These are phyloP conservation scores for Phaseolus coccineus DNA, from an alignment of 331 rosid genomes.

Conservation along the genomic window DNA sequence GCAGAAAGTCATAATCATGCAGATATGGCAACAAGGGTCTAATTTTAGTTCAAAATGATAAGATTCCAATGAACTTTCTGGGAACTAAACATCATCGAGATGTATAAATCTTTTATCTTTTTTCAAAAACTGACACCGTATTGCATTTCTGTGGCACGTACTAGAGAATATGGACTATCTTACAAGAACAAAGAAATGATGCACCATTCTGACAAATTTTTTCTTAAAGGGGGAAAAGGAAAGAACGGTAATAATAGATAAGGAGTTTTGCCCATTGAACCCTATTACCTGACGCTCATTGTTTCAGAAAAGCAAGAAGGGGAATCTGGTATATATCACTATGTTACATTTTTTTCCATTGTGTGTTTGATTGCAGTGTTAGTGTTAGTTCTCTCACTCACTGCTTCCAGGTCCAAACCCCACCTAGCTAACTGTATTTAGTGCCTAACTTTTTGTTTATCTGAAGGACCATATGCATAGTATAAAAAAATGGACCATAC, in stretches of 20 bases:
- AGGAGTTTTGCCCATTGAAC: constrained; percentile 15
- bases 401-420: constrained; percentile 18
- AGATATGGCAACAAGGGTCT: neutral
- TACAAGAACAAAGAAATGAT: constrained; percentile 12
- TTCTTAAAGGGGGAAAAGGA: neutral
- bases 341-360: constrained; percentile 26
- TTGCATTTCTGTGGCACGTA: neutral
- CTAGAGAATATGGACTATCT: neutral
- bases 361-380: constrained; percentile 32
- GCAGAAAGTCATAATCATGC: neutral
- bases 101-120: neutral
- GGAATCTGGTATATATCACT: constrained; percentile 26
- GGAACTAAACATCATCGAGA: constrained; percentile 15
- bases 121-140: neutral
- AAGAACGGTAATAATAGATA: constrained; percentile 19
- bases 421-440: neutral
- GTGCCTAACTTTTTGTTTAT: neutral
- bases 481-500: neutral
- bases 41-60: neutral
- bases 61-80: neutral
- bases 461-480: neutral
- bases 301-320: constrained; percentile 24
- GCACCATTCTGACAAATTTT: constrained; percentile 20
- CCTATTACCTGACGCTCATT: constrained; percentile 9
- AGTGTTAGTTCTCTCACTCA: neutral